phyloP scores from a whole-genome alignment of 345 rosid species.

The Ailanthus altissimus region DNA sequence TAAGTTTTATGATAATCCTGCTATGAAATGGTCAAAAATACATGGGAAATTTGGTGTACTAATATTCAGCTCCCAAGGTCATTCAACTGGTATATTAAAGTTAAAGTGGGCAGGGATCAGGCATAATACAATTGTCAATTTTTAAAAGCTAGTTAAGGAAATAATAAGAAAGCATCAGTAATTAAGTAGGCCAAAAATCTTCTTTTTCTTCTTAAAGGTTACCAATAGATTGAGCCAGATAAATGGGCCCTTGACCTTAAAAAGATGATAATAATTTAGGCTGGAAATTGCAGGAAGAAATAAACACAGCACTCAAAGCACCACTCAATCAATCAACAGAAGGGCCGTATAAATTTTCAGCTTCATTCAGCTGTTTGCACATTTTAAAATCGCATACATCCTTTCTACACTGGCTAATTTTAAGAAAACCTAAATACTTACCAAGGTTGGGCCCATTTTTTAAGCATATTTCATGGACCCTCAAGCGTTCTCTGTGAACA shows the following conservation, averaged over 20 bases:
- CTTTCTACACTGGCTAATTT: neutral
- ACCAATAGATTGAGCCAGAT: neutral
- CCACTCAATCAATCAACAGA: neutral
- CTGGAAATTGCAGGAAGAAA: neutral
- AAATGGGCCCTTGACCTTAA: neutral
- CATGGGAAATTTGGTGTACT: neutral
- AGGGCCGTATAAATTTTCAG: neutral
- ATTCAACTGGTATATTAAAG: neutral
- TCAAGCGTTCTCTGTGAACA: constrained; percentile 77
- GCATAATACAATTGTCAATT: neutral
- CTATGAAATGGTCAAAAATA: neutral
- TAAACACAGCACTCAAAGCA: neutral
- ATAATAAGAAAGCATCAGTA: neutral
- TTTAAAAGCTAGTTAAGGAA: neutral
- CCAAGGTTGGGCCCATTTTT: constrained; percentile 84
- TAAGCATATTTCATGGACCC: constrained; percentile 86
- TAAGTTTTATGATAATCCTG: neutral
- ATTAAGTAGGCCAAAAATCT: neutral
- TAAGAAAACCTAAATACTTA: constrained; percentile 20
- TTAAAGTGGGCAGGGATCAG: neutral
- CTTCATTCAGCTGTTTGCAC: neutral
- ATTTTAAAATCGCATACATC: neutral
- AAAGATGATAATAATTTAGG: neutral
- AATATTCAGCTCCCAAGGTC: neutral
- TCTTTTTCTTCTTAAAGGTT: neutral